phyloP scores from a whole-genome alignment of 2,329 filamentous ascomycete species.

The Talaromyces sp. region DNA sequence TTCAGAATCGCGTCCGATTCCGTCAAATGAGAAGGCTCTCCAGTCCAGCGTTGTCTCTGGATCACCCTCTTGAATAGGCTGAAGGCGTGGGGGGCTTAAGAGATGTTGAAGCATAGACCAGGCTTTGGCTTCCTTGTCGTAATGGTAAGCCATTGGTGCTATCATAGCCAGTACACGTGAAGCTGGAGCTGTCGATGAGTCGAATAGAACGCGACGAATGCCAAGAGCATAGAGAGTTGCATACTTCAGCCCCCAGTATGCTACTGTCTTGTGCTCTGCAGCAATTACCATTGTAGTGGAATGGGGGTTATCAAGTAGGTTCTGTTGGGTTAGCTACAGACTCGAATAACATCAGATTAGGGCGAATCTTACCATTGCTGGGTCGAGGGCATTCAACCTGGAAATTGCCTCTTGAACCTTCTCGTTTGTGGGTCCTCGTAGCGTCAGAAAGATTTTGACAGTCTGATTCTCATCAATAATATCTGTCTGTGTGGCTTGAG shows the following conservation, averaged over 20 bases:
- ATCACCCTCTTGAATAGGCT: neutral
- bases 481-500: neutral
- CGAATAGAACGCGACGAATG: neutral
- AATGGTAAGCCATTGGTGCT: neutral
- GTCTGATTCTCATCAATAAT: neutral
- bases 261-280: neutral
- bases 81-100: neutral
- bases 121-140: neutral
- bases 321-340: neutral
- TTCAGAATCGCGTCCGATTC: neutral
- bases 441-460: neutral
- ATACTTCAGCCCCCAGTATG: neutral
- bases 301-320: neutral
- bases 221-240: neutral
- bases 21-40: neutral
- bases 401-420: neutral
- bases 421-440: neutral
- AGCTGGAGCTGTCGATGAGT: neutral
- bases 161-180: neutral
- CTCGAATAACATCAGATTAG: neutral
- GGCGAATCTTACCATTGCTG: neutral
- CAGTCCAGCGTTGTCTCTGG: neutral
- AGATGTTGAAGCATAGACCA: neutral
- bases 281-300: neutral
- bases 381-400: neutral